phyloP scores from a whole-genome alignment of 352 stramenopile genomes.

The Pythium angustatum region DNA sequence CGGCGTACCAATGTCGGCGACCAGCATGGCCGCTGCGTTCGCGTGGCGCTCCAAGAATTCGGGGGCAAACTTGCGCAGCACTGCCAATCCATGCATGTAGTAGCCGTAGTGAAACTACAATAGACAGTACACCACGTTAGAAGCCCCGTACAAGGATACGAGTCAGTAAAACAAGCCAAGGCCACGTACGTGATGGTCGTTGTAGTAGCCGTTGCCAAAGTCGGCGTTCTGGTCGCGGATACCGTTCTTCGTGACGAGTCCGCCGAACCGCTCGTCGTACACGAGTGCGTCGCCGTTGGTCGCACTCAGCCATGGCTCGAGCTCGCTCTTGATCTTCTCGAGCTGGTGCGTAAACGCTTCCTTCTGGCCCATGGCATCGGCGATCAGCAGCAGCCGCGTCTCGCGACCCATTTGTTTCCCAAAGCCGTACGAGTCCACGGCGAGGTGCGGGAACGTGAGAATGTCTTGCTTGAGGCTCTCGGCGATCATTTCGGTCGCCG shows the following conservation, averaged over 20 bases:
- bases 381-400: slow-evolving; percentile 71
- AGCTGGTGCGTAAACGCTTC: slow-evolving; percentile 47
- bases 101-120: slow-evolving; percentile 94
- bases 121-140: slow-evolving; percentile 31
- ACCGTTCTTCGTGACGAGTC: slow-evolving; percentile 89
- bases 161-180: not conserved
- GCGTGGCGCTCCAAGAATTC: slow-evolving; percentile 66
- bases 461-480: slow-evolving; percentile 51
- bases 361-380: slow-evolving; percentile 65
- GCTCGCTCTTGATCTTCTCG: slow-evolving; percentile 53
- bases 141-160: not conserved
- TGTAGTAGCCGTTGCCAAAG: slow-evolving; percentile 90
- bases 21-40: slow-evolving; percentile 51
- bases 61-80: slow-evolving; percentile 74
- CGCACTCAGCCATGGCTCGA: slow-evolving; percentile 61
- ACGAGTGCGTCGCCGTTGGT: slow-evolving; percentile 77
- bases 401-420: slow-evolving; percentile 79
- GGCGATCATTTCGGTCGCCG: slow-evolving; percentile 48
- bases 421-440: slow-evolving; percentile 77
- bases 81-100: slow-evolving; percentile 81
- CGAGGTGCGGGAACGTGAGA: slow-evolving; percentile 46
- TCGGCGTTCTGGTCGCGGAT: slow-evolving; percentile 53
- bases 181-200: slow-evolving; percentile 64
- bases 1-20: slow-evolving; percentile 72
- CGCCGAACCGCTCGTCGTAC: slow-evolving; percentile 93